These are phyloP conservation scores for Blakeslea trispora DNA, from an alignment of 371 early-diverging fungal genomes.

Conservation along the genomic window DNA sequence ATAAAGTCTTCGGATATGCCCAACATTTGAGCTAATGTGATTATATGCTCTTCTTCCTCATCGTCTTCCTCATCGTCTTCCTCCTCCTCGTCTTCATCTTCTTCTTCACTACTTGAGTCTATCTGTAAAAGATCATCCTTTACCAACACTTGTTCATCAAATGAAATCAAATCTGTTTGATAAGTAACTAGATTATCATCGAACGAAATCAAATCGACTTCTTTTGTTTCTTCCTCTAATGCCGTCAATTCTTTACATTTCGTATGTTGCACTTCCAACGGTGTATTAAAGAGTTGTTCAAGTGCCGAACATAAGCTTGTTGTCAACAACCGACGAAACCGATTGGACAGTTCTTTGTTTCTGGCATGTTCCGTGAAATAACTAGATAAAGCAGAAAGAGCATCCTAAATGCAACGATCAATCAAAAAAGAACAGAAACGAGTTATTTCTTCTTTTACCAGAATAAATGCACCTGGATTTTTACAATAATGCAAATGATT, in stretches of 20 bases:
- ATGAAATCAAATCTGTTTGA: constrained; percentile 35
- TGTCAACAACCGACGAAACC: constrained; percentile 33
- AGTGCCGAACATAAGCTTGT: constrained; percentile 29
- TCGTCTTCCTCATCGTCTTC: constrained; percentile 17
- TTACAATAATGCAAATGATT: constrained; percentile 25
- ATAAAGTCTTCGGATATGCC: constrained; percentile 15
- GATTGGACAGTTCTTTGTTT: constrained; percentile 25
- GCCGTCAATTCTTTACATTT: not conserved
- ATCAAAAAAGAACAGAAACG: not conserved
- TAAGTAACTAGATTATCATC: constrained; percentile 8
- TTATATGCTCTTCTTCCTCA: constrained; percentile 18
- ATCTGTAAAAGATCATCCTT: constrained; percentile 12
- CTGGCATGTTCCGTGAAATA: constrained; percentile 26
- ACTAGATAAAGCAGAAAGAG: constrained; percentile 9
- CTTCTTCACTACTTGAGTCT: constrained; percentile 13
- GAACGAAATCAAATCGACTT: constrained; percentile 35
- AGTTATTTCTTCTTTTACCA: too few species aligned
- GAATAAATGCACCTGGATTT: constrained; percentile 37
- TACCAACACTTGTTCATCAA: constrained; percentile 22
- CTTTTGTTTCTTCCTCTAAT: constrained; percentile 7
- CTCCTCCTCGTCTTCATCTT: constrained; percentile 6
- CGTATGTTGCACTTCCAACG: constrained; percentile 15
- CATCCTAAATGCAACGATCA: constrained; percentile 13
- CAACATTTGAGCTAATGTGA: constrained; percentile 5
- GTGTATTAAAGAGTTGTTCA: constrained; percentile 25